Percentiles rank a stretch among this genome's conserved stretches.
These are phyloP conservation scores for Hortaea werneckii DNA, from an alignment of 2,329 filamentous ascomycete genomes.

Conservation along the genomic window DNA sequence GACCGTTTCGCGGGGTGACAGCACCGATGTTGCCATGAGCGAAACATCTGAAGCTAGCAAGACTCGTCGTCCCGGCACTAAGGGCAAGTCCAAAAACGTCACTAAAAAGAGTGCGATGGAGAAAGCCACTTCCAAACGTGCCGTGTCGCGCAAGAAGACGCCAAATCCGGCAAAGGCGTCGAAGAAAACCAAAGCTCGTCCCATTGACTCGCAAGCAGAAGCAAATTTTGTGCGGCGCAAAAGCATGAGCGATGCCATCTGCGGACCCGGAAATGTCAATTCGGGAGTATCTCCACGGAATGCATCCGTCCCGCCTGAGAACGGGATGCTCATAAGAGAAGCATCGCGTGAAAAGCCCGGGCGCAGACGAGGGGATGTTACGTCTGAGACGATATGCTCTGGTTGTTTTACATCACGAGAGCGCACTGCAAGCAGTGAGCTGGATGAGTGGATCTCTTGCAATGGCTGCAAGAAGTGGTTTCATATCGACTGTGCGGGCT, in stretches of 20 bases:
- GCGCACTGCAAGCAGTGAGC: conserved; percentile 37
- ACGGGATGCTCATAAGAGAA: conserved; percentile 17
- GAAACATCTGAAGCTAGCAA: conserved; percentile 15
- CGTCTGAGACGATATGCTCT: conserved; percentile 42
- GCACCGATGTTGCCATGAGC: conserved; percentile 13
- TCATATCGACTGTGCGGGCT: conserved; percentile 57
- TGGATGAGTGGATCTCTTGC: conserved; percentile 57
- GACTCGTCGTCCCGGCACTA: conserved; percentile 32
- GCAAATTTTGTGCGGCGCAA: conserved; percentile 11
- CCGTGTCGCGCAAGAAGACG: conserved; percentile 25
- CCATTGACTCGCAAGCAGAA: background rate
- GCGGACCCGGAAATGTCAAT: background rate
- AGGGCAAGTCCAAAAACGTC: conserved; percentile 35
- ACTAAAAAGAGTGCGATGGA: conserved; percentile 26
- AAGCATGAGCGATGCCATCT: conserved; percentile 13
- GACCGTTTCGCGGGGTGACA: conserved; percentile 11
- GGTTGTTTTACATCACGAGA: conserved; percentile 47
- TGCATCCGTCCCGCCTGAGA: conserved; percentile 19
- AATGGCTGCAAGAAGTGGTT: conserved; percentile 61
- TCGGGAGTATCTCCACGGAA: background rate
- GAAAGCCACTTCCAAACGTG: conserved; percentile 22
- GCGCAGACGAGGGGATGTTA: conserved; percentile 13
- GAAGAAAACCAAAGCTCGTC: conserved; percentile 1
- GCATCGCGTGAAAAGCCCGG: conserved; percentile 18
- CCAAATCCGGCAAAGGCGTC: conserved; percentile 9